Percentiles rank a stretch among this genome's conserved stretches.
These are phyloP conservation scores for Atractiella rhizophila DNA, from an alignment of 768 basidiomycete species.

Conservation along the genomic window DNA sequence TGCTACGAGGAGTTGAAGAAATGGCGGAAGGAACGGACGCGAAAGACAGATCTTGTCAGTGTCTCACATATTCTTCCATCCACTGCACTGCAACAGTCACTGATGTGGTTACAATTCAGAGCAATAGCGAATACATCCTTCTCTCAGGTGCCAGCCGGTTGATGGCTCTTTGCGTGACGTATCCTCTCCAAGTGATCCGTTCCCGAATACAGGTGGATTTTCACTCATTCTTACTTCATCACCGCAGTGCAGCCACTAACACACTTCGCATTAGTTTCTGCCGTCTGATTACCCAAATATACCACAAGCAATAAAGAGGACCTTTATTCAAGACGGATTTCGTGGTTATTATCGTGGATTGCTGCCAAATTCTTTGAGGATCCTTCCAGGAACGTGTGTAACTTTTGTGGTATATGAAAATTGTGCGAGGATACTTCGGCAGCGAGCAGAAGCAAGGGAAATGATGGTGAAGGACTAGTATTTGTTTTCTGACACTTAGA, in stretches of 20 bases:
- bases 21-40: conserved; percentile 35
- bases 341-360: conserved; percentile 84
- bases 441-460: too few species aligned
- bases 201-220: conserved; percentile 61
- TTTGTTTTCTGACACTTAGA: too few species aligned
- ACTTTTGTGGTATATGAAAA: conserved; percentile 91
- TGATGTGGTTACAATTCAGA: conserved; percentile 27
- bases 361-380: conserved; percentile 75
- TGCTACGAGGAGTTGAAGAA: conserved; percentile 86
- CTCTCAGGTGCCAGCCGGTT: conserved; percentile 84
- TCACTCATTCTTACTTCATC: neutral
- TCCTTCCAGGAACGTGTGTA: conserved; percentile 87
- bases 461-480: too few species aligned
- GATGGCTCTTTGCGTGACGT: conserved; percentile 54
- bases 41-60: neutral
- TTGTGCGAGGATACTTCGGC: too few species aligned
- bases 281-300: too few species aligned
- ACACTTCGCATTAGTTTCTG: too few species aligned
- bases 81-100: too few species aligned
- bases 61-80: neutral
- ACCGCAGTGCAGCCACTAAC: too few species aligned
- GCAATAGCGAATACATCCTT: conserved; percentile 65
- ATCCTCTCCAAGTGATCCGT: conserved; percentile 91
- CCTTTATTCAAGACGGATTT: conserved; percentile 55
- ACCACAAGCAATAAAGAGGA: too few species aligned